Evolutionary conservation across 768 basidiomycete genomes (phyloP).

Genomic region (Boletus tylopilopsis): DNA sequence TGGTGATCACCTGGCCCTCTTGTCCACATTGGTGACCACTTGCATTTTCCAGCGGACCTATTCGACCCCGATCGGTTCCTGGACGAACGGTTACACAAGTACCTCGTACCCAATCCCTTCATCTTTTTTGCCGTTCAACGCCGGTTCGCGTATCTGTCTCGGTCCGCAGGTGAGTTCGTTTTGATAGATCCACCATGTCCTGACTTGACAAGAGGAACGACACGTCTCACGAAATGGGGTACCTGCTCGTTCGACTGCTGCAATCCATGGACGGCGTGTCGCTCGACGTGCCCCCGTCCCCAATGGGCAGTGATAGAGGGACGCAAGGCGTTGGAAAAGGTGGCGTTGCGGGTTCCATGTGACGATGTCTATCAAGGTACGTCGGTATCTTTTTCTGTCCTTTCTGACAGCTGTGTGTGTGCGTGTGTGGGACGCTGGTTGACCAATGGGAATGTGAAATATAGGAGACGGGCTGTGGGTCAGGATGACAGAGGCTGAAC

Average conservation of each 20-base stretch:
- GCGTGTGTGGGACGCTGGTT: too few relatives aligned
- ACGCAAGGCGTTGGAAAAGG: conserved; percentile 39
- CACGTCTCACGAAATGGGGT: conserved; percentile 42
- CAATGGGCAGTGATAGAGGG: conserved; percentile 32
- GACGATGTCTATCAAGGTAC: conserved; percentile 41
- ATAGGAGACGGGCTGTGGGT: conserved; percentile 30
- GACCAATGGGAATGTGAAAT: background rate
- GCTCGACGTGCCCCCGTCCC: conserved; percentile 33
- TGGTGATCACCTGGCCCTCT: too few relatives aligned
- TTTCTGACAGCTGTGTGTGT: too few relatives aligned
- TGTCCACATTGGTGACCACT: too few relatives aligned
- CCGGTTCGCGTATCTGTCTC: conserved; percentile 61
- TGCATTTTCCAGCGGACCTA: conserved; percentile 18
- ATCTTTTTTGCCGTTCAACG: conserved; percentile 68
- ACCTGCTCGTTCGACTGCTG: conserved; percentile 49
- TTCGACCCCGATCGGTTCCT: conserved; percentile 69
- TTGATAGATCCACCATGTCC: too few relatives aligned
- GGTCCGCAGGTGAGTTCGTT: conserved; percentile 39
- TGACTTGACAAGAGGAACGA: too few relatives aligned
- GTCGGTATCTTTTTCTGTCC: conserved; percentile 4
- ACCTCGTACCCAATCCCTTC: conserved; percentile 56
- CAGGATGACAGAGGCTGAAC: conserved; percentile 17
- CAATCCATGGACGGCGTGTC: conserved; percentile 44
- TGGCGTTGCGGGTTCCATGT: conserved; percentile 38
- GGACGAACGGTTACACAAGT: conserved; percentile 51